phyloP scores from a whole-genome alignment of 441 rosid species.

The Adansonia madagascariensis region DNA sequence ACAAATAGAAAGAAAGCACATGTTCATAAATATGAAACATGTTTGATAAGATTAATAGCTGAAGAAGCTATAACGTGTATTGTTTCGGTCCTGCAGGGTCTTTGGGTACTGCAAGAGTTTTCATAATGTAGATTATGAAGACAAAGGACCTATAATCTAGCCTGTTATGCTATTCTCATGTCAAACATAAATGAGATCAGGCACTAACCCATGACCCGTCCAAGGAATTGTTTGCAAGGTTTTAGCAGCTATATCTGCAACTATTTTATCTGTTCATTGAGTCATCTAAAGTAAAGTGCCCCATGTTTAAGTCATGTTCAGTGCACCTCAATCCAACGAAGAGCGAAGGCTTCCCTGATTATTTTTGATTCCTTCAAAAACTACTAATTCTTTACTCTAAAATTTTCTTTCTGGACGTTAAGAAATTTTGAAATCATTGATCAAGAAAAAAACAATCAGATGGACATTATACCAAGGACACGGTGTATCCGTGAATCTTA shows the following conservation, averaged over 20 bases:
- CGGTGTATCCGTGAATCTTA: not conserved
- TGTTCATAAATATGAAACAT: not conserved
- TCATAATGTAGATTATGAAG: not conserved
- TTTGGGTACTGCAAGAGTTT: not conserved
- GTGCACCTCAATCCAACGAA: not conserved
- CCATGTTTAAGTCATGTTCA: not conserved
- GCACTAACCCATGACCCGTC: not conserved
- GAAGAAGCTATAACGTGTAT: not conserved
- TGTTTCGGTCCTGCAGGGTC: not conserved
- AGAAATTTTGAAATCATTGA: not conserved
- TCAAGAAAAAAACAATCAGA: not conserved
- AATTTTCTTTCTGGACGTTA: not conserved
- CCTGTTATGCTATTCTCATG: not conserved
- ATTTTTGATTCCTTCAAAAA: not conserved
- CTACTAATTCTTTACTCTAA: not conserved
- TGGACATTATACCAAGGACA: not conserved
- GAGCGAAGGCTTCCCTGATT: not conserved
- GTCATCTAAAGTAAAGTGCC: not conserved
- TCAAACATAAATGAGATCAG: not conserved
- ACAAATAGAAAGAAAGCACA: constrained; percentile 19
- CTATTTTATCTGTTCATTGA: not conserved
- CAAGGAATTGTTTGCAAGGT: not conserved
- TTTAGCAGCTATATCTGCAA: not conserved
- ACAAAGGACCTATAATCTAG: not conserved
- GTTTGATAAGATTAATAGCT: not conserved